phyloP scores from a whole-genome alignment of 306 rosid species.

The Erythrophleum fordii region DNA sequence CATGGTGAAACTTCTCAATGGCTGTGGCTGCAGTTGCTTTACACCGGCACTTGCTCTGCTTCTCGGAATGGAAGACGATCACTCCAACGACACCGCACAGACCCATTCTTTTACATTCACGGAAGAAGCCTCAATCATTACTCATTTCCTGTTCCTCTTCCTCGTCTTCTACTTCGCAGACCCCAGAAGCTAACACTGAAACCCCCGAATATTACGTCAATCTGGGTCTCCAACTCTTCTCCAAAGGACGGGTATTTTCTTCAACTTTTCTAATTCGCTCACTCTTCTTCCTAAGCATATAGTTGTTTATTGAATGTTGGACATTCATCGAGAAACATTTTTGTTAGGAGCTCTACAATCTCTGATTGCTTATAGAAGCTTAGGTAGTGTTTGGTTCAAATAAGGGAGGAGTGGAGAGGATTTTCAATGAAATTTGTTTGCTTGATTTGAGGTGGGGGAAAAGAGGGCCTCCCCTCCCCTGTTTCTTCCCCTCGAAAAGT shows the following conservation, averaged over 20 bases:
- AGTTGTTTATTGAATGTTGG: slow-evolving; percentile 12
- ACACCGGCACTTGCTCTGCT: slow-evolving; percentile 56
- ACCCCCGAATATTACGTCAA: slow-evolving; percentile 87
- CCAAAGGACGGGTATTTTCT: slow-evolving; percentile 80
- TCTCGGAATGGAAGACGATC: slow-evolving; percentile 52
- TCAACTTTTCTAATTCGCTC: not conserved
- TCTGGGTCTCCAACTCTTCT: slow-evolving; percentile 88
- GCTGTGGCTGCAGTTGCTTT: slow-evolving; percentile 62
- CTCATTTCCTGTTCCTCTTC: slow-evolving; percentile 54
- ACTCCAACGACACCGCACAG: slow-evolving; percentile 35
- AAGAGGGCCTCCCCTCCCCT: too few species aligned
- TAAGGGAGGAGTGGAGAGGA: too few species aligned
- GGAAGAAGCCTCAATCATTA: slow-evolving; percentile 38
- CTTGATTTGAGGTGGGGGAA: too few species aligned
- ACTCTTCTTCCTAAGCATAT: not conserved
- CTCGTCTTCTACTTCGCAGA: slow-evolving; percentile 64
- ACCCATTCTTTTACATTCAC: slow-evolving; percentile 36
- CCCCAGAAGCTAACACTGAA: slow-evolving; percentile 63
- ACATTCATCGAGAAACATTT: not conserved
- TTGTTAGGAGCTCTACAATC: not conserved
- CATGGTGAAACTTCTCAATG: slow-evolving; percentile 49
- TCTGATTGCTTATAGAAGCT: not conserved
- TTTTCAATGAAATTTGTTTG: too few species aligned
- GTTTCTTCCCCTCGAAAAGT: too few species aligned
- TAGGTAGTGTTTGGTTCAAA: too few species aligned